Percentiles rank a stretch among this genome's conserved stretches.
Evolutionary conservation across 2,329 filamentous ascomycete species (phyloP).

Genomic region (Scopulariopsis brevicaulis): DNA sequence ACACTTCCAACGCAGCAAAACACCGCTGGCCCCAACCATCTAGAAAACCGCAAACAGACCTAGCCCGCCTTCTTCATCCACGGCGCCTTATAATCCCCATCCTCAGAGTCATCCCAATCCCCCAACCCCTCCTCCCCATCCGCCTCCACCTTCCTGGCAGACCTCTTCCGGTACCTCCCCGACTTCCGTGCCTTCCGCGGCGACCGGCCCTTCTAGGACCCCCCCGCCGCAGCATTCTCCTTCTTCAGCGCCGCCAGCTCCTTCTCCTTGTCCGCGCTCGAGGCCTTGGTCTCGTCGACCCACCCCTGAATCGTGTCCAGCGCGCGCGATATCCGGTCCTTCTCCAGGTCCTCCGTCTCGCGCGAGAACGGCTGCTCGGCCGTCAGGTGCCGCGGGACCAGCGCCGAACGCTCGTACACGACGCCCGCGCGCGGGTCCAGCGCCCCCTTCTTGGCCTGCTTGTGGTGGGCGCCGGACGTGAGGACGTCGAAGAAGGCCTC

Average conservation of each 20-base stretch:
- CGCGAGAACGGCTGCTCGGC: slow-evolving; percentile 63
- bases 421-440: slow-evolving; percentile 30
- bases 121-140: neutral
- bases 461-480: slow-evolving; percentile 55
- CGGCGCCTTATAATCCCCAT: neutral
- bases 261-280: slow-evolving; percentile 54
- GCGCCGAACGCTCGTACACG: slow-evolving; percentile 56
- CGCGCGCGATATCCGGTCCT: slow-evolving; percentile 51
- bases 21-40: neutral
- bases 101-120: neutral
- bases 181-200: neutral
- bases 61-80: neutral
- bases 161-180: neutral
- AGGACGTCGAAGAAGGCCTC: slow-evolving; percentile 83
- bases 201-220: slow-evolving; percentile 1
- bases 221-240: slow-evolving; percentile 36
- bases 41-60: neutral
- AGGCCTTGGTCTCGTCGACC: slow-evolving; percentile 43
- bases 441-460: slow-evolving; percentile 40
- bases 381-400: slow-evolving; percentile 58
- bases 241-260: slow-evolving; percentile 49
- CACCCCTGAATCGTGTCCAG: slow-evolving; percentile 52
- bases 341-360: slow-evolving; percentile 55
- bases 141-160: neutral
- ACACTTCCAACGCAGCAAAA: neutral